phyloP scores from a whole-genome alignment of 495 filamentous ascomycete genomes.

The Opeltia flavorubescens region DNA sequence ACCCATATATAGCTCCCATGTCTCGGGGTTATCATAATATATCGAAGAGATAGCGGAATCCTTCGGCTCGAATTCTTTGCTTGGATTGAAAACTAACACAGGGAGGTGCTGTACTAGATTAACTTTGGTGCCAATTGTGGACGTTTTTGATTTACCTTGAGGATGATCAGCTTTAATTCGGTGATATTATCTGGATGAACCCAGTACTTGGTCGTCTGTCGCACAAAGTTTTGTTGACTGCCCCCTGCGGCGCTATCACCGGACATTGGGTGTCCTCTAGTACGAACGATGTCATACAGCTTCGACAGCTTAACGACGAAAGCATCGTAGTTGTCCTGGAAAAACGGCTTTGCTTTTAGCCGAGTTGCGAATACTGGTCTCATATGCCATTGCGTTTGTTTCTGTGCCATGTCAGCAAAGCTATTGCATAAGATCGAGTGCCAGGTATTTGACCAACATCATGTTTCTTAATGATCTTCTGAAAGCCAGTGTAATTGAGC shows the following conservation, averaged over 20 bases:
- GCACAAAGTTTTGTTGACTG: conserved; percentile 85
- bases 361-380: conserved; percentile 87
- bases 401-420: conserved; percentile 38
- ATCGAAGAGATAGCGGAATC: conserved; percentile 96
- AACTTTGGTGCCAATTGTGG: too few species aligned
- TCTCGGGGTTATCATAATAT: conserved; percentile 90
- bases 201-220: conserved; percentile 99
- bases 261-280: conserved; percentile 78
- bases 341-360: conserved; percentile 91
- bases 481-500: conserved; percentile 97
- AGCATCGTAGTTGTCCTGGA: conserved; percentile 95
- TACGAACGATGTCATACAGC: conserved; percentile 88
- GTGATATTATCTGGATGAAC: conserved; percentile 98
- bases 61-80: conserved; percentile 82
- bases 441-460: conserved; percentile 47
- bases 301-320: conserved; percentile 92
- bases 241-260: conserved; percentile 88
- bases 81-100: conserved; percentile 92
- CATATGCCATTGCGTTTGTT: conserved; percentile 87
- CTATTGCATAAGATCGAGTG: neutral
- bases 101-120: conserved; percentile 55
- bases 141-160: conserved; percentile 43
- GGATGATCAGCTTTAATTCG: conserved; percentile 89
- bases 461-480: conserved; percentile 99
- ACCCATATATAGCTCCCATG: conserved; percentile 85